phyloP scores from a whole-genome alignment of 176 grass and related monocot genomes.

The Oryza glumipatula region DNA sequence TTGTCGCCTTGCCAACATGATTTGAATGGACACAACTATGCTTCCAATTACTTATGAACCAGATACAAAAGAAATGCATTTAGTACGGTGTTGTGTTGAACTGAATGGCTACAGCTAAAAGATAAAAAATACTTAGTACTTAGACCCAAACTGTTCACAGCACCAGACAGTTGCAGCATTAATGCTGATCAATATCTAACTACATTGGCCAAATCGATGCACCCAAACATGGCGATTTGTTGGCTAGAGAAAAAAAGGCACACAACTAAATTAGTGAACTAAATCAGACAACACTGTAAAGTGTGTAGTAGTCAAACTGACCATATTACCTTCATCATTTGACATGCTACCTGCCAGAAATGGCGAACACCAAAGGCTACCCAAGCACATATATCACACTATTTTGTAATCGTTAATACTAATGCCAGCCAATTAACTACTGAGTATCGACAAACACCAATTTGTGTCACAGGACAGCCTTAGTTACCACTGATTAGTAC shows the following conservation, averaged over 20 bases:
- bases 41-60: background rate
- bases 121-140: conserved; percentile 1
- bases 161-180: too few relatives aligned
- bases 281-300: too few relatives aligned
- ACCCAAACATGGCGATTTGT: too few relatives aligned
- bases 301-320: too few relatives aligned
- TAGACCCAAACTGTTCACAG: background rate
- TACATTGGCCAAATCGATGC: too few relatives aligned
- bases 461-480: background rate
- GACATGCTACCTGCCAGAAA: background rate
- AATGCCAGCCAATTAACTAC: background rate
- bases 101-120: conserved; percentile 13
- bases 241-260: too few relatives aligned
- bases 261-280: too few relatives aligned
- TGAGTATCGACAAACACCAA: background rate
- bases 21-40: conserved; percentile 13
- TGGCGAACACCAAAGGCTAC: background rate
- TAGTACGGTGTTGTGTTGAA: background rate
- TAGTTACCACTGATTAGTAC: background rate
- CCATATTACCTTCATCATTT: too few relatives aligned
- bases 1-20: background rate
- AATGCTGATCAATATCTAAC: too few relatives aligned
- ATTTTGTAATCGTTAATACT: background rate
- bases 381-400: background rate
- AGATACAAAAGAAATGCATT: background rate